Conservation (phyloP, 2,329 filamentous ascomycete genomes). For the Verticillium nonalfalfae region DNA sequence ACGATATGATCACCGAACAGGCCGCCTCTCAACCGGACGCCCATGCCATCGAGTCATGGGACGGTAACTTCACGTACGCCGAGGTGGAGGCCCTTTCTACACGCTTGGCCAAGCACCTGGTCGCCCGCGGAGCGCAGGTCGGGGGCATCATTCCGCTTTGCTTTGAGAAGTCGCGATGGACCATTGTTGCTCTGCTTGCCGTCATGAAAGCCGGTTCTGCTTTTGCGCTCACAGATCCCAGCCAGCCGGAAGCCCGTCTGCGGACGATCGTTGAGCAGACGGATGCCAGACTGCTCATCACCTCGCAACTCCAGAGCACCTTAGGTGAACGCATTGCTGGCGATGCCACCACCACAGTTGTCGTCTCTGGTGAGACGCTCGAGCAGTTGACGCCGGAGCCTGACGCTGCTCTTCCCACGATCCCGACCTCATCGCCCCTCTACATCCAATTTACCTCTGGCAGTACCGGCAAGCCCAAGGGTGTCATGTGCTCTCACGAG, state of each 20-base stretch:
- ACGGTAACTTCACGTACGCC: slow-evolving; percentile 38
- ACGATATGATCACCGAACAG: slow-evolving; percentile 36
- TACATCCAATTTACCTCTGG: slow-evolving; percentile 61
- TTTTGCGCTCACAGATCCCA: slow-evolving; percentile 40
- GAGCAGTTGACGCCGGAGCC: slow-evolving; percentile 8
- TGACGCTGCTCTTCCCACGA: slow-evolving; percentile 19
- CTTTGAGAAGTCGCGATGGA: slow-evolving; percentile 43
- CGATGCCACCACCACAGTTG: slow-evolving; percentile 19
- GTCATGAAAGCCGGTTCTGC: slow-evolving; percentile 43
- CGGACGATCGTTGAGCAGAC: slow-evolving; percentile 38
- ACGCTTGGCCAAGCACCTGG: slow-evolving; percentile 31
- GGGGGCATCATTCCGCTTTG: slow-evolving; percentile 42
- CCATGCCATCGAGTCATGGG: slow-evolving; percentile 42
- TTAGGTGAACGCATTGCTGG: slow-evolving; percentile 29
- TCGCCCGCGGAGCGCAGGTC: slow-evolving; percentile 24
- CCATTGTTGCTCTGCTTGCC: slow-evolving; percentile 35
- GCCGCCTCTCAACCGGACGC: slow-evolving; percentile 27
- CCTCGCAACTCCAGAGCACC: slow-evolving; percentile 29
- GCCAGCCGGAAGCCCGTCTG: slow-evolving; percentile 37
- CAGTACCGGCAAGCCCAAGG: slow-evolving; percentile 58
- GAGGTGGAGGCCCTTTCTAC: slow-evolving; percentile 36
- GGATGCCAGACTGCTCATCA: slow-evolving; percentile 29
- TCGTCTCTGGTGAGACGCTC: slow-evolving; percentile 17
- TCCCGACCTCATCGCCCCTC: slow-evolving; percentile 35
- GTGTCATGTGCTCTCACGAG: slow-evolving; percentile 45